These are phyloP conservation scores for Coccomyxa subellipsoidea DNA, from an alignment of 163 green algal genomes.

Conservation along the genomic window DNA sequence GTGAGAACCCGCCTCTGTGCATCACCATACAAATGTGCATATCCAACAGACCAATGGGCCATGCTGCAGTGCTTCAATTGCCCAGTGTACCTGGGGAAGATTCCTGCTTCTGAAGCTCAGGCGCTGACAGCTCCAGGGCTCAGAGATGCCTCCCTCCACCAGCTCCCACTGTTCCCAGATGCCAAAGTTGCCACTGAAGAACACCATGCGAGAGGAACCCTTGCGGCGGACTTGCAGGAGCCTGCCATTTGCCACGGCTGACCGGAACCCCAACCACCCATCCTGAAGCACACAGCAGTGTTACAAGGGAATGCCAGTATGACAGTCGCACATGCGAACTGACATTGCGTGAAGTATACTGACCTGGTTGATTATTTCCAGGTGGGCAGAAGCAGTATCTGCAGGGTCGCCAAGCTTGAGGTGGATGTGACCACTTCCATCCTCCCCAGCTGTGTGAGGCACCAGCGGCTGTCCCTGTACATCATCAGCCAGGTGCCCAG, in stretches of 20 bases:
- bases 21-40: too few relatives aligned
- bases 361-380: slow-evolving; percentile 43
- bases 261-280: slow-evolving; percentile 58
- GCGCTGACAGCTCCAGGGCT: slow-evolving; percentile 16
- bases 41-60: too few relatives aligned
- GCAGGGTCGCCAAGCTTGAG: not conserved
- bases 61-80: too few relatives aligned
- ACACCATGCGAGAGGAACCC: slow-evolving; percentile 43
- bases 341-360: not conserved
- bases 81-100: slow-evolving; percentile 24
- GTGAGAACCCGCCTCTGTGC: too few relatives aligned
- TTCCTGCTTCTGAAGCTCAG: slow-evolving; percentile 21
- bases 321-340: not conserved
- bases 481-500: not conserved
- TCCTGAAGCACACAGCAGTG: not conserved
- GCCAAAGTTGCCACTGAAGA: slow-evolving; percentile 58
- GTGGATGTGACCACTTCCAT: not conserved
- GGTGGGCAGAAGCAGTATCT: slow-evolving; percentile 20
- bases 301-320: not conserved
- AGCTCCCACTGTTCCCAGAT: slow-evolving; percentile 69
- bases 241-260: slow-evolving; percentile 32
- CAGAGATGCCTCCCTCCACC: slow-evolving; percentile 16
- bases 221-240: slow-evolving; percentile 55
- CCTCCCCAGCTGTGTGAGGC: not conserved
- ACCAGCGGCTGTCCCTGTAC: not conserved